Conservation (phyloP, 805 yeast genomes). For the Candida berthetii region DNA sequence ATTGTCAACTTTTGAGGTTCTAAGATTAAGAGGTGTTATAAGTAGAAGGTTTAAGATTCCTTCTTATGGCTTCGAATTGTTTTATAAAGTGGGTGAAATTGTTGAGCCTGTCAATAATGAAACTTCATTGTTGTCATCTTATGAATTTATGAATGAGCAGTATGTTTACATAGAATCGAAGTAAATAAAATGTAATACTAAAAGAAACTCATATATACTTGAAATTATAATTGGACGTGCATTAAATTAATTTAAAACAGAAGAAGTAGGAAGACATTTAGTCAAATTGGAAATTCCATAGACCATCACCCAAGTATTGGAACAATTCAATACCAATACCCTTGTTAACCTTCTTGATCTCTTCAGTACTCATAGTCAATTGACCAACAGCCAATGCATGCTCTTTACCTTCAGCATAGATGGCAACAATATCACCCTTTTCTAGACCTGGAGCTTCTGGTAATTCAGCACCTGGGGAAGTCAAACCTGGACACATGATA, state of each 20-base stretch:
- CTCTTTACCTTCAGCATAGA: slow-evolving; percentile 92
- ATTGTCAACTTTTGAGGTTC: slow-evolving; percentile 24
- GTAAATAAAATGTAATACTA: background rate
- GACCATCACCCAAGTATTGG: slow-evolving; percentile 84
- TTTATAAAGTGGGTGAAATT: slow-evolving; percentile 14
- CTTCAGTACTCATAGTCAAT: slow-evolving; percentile 82
- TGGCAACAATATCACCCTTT: slow-evolving; percentile 66
- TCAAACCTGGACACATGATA: slow-evolving; percentile 94
- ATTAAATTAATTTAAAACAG: no score
- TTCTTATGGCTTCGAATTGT: slow-evolving; percentile 18
- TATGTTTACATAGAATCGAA: background rate
- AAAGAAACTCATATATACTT: no score
- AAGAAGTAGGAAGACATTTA: background rate
- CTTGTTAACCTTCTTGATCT: slow-evolving; percentile 74
- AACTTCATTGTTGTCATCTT: slow-evolving; percentile 16
- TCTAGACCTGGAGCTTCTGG: slow-evolving; percentile 68
- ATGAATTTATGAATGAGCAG: slow-evolving; percentile 14
- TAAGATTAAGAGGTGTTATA: slow-evolving; percentile 27
- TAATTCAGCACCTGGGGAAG: slow-evolving; percentile 75
- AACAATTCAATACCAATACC: slow-evolving; percentile 85
- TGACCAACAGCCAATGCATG: slow-evolving; percentile 88
- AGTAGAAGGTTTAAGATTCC: slow-evolving; percentile 16
- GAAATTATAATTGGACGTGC: no score
- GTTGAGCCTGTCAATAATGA: slow-evolving; percentile 18
- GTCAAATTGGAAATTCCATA: slow-evolving; percentile 51